Base-by-base conservation (phyloP, 2,329 filamentous ascomycete genomes). In the Fusarium cyanostomum region DNA sequence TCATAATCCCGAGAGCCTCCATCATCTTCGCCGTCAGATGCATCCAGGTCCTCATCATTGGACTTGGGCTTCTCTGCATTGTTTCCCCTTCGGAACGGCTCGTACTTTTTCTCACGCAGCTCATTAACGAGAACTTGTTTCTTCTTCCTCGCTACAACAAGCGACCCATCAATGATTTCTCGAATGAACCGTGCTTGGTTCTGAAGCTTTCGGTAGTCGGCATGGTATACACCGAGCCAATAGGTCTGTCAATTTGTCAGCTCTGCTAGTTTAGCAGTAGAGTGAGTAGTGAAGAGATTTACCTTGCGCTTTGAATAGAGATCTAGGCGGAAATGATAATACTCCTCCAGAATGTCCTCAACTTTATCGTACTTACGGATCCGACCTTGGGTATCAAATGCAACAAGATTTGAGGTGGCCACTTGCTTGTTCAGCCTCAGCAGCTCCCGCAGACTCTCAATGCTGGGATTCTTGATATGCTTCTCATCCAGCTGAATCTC, bases 281-380 rank as follows among this genome's bases (percentile, higher is more conserved):
- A n/a, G n/a, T n/a, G n/a, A n/a, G n/a, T n/a, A n/a, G n/a, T n/a
- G n/a, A n/a, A n/a, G n/a, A n/a, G n/a, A 37, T 15, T 30, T 59
- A 76, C 74, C 74, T 97, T 97, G 73, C 95, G 90, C 75, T 90
- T 86, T 56, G 89, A 85, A 77, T 99, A 99, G 80, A 91, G 91
- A 44, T 86, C 83, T 48, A 97, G 77, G 45, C 95, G 92, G 70
- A 93, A 86, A 35, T 85, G 78, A 77, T 91, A 98, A 78, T 94
- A 98, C 73, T 98, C 95, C 76, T 97, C 94, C 74, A 99, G 79
- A 56, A 99, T 98, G 61, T 97, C 93, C 67, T 97, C 90, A 1
- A 94, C 89, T 43, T 88, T 92, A 13, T 92, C 89, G 72, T 99
- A 99, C 77, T 94, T 96, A 70, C 91, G 92, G 70, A 99, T 97